Conservation (phyloP, 208 protist species). For the Acanthamoeba healyi region DNA sequence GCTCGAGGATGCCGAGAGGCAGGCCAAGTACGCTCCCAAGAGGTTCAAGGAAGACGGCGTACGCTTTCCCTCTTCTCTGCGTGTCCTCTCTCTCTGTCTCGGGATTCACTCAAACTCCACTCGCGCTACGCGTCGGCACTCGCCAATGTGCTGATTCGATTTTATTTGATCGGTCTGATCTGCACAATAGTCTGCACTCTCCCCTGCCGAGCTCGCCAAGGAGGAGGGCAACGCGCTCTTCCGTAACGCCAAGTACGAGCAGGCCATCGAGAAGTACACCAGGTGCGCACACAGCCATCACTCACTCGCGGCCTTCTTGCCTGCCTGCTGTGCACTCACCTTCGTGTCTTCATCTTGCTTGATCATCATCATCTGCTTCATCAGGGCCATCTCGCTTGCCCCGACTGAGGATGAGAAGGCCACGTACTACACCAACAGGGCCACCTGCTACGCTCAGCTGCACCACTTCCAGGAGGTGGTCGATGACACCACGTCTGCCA, state of each 20-base stretch:
- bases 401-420: conserved; percentile 87
- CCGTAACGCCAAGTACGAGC: conserved; percentile 96
- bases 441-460: conserved; percentile 97
- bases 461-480: conserved; percentile 95
- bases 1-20: conserved; percentile 62
- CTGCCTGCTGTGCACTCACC: no score
- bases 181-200: conserved; percentile 18
- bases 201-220: conserved; percentile 42
- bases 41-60: conserved; percentile 61
- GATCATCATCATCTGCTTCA: not conserved
- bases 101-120: no score
- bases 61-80: not conserved
- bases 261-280: conserved; percentile 89
- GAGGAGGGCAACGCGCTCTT: conserved; percentile 96
- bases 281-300: conserved; percentile 84
- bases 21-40: conserved; percentile 38
- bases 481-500: conserved; percentile 96
- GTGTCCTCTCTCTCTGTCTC: not conserved
- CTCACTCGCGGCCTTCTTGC: not conserved
- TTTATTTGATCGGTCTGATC: conserved; percentile 8
- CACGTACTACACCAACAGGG: conserved; percentile 76
- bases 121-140: no score
- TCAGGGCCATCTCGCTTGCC: conserved; percentile 90
- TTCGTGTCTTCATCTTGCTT: not conserved
- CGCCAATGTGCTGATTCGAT: no score